phyloP scores from a whole-genome alignment of 768 basidiomycete species.

The Amanita rubescens region DNA sequence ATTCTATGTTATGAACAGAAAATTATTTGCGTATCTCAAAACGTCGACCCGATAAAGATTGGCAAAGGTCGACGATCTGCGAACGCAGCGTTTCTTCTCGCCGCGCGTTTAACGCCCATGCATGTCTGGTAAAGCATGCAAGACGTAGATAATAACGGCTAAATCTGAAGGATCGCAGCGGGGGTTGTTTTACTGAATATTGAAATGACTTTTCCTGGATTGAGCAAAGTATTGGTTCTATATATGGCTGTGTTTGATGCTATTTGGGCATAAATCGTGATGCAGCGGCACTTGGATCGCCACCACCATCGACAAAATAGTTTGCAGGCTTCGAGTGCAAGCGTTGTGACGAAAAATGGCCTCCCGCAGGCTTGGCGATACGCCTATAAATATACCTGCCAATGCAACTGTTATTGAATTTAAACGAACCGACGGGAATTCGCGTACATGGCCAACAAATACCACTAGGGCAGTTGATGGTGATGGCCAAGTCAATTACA shows the following conservation, averaged over 20 bases:
- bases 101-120: conserved; percentile 67
- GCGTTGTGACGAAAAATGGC: conserved; percentile 19
- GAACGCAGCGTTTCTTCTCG: conserved; percentile 37
- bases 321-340: neutral
- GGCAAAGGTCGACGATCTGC: conserved; percentile 54
- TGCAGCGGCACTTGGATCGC: neutral
- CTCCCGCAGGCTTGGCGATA: conserved; percentile 21
- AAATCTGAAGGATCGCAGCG: neutral
- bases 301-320: too few relatives aligned
- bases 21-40: conserved; percentile 40
- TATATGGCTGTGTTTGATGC: too few relatives aligned
- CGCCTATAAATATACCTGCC: conserved; percentile 30
- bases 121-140: conserved; percentile 34
- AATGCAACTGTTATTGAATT: conserved; percentile 56
- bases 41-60: conserved; percentile 30
- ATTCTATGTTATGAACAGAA: neutral
- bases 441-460: conserved; percentile 47
- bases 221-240: too few relatives aligned
- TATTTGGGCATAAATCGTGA: neutral
- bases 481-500: conserved; percentile 68
- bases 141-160: conserved; percentile 63
- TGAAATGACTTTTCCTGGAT: neutral
- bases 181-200: too few relatives aligned
- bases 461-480: conserved; percentile 44
- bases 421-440: conserved; percentile 51